Evolutionary conservation across 2,329 filamentous ascomycete genomes (phyloP).

Genomic region (Monascus ruber): DNA sequence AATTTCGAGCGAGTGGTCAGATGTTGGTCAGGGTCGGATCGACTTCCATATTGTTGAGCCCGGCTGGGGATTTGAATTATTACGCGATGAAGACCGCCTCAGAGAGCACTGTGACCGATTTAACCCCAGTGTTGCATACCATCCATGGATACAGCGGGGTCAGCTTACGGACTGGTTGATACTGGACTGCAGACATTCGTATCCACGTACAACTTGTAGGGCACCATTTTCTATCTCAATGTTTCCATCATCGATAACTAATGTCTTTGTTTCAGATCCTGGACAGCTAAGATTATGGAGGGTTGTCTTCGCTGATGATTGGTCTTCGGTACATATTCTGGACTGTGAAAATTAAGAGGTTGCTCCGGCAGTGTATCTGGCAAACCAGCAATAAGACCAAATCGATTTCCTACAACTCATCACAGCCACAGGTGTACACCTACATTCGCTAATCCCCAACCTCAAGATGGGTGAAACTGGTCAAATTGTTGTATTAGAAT

Average conservation of each 20-base stretch:
- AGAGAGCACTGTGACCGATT: conserved; percentile 1
- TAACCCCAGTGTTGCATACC: background rate
- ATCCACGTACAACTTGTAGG: conserved; percentile 1
- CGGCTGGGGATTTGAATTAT: conserved; percentile 2
- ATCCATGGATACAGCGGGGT: conserved; percentile 1
- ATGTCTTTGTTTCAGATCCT: background rate
- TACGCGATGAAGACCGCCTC: background rate
- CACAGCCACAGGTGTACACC: no score
- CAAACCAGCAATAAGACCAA: no score
- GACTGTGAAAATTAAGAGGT: conserved; percentile 1
- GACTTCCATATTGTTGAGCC: conserved; percentile 1
- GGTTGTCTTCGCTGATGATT: background rate
- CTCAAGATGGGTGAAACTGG: no score
- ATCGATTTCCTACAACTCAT: no score
- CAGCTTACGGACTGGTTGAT: conserved; percentile 1
- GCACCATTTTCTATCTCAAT: background rate
- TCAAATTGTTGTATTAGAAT: background rate
- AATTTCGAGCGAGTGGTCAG: conserved; percentile 2
- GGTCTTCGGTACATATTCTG: conserved; percentile 1
- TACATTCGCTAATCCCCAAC: no score
- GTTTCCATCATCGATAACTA: background rate
- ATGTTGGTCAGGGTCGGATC: background rate
- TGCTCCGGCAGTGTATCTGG: no score
- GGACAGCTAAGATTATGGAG: background rate
- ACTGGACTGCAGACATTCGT: conserved; percentile 1